Base-by-base conservation (phyloP, 176 grass and related monocot species). In the Rhynchospora breviuscula region DNA sequence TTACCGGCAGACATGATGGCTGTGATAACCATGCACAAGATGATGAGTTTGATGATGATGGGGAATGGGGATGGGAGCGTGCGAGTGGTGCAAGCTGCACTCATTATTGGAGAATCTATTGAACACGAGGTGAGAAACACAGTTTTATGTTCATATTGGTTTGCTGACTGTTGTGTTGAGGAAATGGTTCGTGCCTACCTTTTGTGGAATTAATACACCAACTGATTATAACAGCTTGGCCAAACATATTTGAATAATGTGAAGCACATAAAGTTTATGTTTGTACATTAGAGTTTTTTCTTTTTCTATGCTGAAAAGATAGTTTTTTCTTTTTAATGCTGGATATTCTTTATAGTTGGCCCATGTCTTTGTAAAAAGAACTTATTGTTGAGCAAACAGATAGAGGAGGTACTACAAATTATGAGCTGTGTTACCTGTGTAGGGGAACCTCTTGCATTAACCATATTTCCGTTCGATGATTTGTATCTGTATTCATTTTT, bases 1-100 rank as follows among this genome's bases (percentile, higher is more conserved):
- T 90, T 98, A 10, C 95, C 92, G 0, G 91, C 95, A 0, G 95
- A 98, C 22, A 98, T 91, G 95, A 98, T 98, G 95, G 95, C 95
- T 2, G 91, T 98, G 40, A 98, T 98, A 70, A 95, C 95, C 33
- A 98, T 98, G 95, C 95, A 98, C 87, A 95, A 98, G 67, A 67
- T 95, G 84, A 98, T 98, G 95, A 92, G 95, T 10, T 85, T 98
- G 57, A 88, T 98, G 43, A 98, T 98, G 95, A 91, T 74, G 0
- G 91, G 96, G 14, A 81, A 33, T 17, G 76, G 84, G 4, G 91
- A 98, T 21, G 92, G 90, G 14, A 91, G 87, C 4, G 89, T 93
- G 10, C 91, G 89, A 8, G 91, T 98, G 25, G 89, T 93, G 47
- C 90, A 90, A 67, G 96, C 91, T 33, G 91, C 91, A 0, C 85